phyloP scores from a whole-genome alignment of 2,329 filamentous ascomycete species.

The Aspergillus udagawae region DNA sequence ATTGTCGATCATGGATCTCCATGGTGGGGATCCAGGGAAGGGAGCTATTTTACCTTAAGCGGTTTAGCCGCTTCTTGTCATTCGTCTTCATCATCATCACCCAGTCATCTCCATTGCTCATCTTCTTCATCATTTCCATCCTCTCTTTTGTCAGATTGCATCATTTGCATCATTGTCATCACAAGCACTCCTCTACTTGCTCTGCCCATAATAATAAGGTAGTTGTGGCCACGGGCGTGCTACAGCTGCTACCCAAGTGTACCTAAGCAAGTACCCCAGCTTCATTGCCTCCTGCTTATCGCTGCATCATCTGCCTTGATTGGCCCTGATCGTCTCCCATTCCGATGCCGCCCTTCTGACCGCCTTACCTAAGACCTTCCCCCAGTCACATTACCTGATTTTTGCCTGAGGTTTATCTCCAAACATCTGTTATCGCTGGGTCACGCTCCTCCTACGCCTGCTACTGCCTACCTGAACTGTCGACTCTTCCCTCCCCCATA shows the following conservation, averaged over 20 bases:
- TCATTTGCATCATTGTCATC: neutral
- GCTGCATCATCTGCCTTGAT: neutral
- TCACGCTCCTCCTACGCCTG: constrained; percentile 21
- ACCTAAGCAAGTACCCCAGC: neutral
- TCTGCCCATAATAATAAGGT: neutral
- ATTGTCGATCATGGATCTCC: neutral
- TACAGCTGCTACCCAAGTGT: neutral
- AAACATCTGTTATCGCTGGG: constrained; percentile 29
- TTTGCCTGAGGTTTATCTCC: constrained; percentile 6
- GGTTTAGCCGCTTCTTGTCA: neutral
- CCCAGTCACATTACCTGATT: constrained; percentile 5
- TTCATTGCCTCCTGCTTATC: neutral
- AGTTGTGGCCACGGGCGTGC: neutral
- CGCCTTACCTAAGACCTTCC: constrained; percentile 21
- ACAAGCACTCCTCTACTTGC: neutral
- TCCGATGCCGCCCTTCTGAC: constrained; percentile 30
- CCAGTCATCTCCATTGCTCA: neutral
- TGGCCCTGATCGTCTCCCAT: constrained; percentile 6
- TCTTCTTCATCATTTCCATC: constrained; percentile 2
- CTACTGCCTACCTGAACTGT: neutral
- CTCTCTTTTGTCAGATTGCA: neutral
- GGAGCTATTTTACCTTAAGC: neutral
- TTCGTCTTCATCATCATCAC: neutral
- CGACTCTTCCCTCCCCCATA: neutral
- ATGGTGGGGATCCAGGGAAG: neutral